Evolutionary conservation across 2,329 filamentous ascomycete species (phyloP).

Genomic region (Xylaria digitata): DNA sequence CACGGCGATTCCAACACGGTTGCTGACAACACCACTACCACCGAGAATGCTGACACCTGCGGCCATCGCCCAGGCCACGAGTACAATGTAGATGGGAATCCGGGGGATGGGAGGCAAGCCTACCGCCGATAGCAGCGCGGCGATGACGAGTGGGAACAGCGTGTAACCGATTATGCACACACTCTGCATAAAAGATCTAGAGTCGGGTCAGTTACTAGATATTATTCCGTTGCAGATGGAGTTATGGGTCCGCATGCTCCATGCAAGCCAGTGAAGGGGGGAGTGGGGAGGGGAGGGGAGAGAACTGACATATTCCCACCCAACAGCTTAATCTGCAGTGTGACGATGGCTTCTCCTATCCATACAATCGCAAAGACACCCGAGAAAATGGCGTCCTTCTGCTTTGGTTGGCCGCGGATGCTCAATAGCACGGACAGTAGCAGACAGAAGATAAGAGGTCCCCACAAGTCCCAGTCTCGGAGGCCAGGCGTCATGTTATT

Average conservation of each 20-base stretch:
- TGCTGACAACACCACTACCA: conserved; percentile 94
- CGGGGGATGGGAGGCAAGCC: conserved; percentile 81
- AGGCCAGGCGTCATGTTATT: conserved; percentile 88
- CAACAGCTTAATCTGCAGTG: conserved; percentile 95
- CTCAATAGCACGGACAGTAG: conserved; percentile 89
- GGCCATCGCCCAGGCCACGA: conserved; percentile 92
- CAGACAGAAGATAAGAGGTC: conserved; percentile 92
- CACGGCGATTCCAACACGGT: conserved; percentile 91
- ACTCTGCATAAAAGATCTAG: conserved; percentile 95
- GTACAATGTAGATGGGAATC: conserved; percentile 88
- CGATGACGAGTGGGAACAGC: conserved; percentile 94
- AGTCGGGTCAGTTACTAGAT: conserved; percentile 39
- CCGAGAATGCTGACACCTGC: conserved; percentile 96
- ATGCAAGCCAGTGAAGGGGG: conserved; percentile 3
- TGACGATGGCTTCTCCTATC: conserved; percentile 96
- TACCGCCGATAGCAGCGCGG: conserved; percentile 86
- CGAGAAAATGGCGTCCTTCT: conserved; percentile 91
- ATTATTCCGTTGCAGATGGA: not conserved
- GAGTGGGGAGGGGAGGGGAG: conserved; percentile 3
- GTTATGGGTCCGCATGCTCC: conserved; percentile 1
- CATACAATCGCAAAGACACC: conserved; percentile 97
- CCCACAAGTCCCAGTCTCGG: conserved; percentile 98
- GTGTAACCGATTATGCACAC: conserved; percentile 99
- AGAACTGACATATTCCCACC: conserved; percentile 92
- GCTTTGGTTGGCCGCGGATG: conserved; percentile 79